Evolutionary conservation across 495 filamentous ascomycete species (phyloP).

Genomic region (Penicillium pulvis): DNA sequence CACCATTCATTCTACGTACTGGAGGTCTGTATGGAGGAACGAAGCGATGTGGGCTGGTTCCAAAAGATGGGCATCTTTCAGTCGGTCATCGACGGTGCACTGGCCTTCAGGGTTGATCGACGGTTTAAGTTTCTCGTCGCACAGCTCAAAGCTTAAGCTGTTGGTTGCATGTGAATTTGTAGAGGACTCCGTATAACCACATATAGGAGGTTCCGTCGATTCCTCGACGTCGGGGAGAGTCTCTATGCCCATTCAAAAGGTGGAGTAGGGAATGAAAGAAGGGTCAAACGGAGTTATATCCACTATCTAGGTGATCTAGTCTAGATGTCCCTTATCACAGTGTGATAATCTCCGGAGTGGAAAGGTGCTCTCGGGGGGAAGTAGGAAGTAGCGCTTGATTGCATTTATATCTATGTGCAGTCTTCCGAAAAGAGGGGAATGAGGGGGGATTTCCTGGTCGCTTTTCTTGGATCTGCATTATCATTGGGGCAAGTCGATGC

Average conservation of each 20-base stretch:
- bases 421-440: conserved; percentile 17
- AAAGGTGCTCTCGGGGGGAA: background rate
- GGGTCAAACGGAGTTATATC: conserved; percentile 1
- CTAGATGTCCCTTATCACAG: conserved; percentile 2
- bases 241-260: conserved; percentile 48
- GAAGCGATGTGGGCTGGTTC: conserved; percentile 27
- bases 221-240: conserved; percentile 45
- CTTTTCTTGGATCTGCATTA: conserved; percentile 9
- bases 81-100: conserved; percentile 3
- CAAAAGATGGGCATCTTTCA: conserved; percentile 32
- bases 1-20: conserved; percentile 20
- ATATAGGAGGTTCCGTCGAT: conserved; percentile 50
- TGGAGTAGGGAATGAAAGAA: conserved; percentile 9
- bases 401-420: conserved; percentile 4
- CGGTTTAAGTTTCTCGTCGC: conserved; percentile 13
- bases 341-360: background rate
- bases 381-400: background rate
- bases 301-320: conserved; percentile 8
- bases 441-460: conserved; percentile 16
- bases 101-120: conserved; percentile 2
- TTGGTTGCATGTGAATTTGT: conserved; percentile 20
- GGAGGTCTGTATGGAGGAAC: conserved; percentile 32
- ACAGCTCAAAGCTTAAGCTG: conserved; percentile 22
- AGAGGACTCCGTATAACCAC: conserved; percentile 33
- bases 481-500: conserved; percentile 22